Evolutionary conservation across 768 basidiomycete species (phyloP).

Genomic region (Termitomyces sp.): DNA sequence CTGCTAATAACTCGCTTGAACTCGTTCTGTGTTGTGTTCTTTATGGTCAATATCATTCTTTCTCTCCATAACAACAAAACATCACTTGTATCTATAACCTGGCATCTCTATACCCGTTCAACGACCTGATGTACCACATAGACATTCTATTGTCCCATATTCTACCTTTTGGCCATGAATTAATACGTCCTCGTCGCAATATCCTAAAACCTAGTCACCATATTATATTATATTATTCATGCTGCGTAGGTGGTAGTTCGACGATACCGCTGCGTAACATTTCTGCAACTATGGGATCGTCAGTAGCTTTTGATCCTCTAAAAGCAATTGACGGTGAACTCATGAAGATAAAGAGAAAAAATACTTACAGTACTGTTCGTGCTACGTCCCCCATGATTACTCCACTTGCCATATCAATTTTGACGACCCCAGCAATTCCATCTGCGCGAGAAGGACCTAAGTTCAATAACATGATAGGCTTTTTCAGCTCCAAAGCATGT

Average conservation of each 20-base stretch:
- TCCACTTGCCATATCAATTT: conserved; percentile 75
- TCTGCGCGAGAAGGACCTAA: conserved; percentile 89
- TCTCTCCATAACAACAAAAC: not conserved
- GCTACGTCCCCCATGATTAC: conserved; percentile 67
- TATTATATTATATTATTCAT: conserved; percentile 8
- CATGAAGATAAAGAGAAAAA: not conserved
- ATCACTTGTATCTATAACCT: not conserved
- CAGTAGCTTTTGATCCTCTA: conserved; percentile 39
- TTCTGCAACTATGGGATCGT: conserved; percentile 39
- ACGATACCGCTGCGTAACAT: conserved; percentile 59
- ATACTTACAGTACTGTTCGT: conserved; percentile 51
- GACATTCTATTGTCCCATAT: not conserved
- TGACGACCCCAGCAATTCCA: conserved; percentile 56
- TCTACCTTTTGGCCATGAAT: not conserved
- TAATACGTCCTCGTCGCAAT: not conserved
- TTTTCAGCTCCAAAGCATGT: conserved; percentile 67
- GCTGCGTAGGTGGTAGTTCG: conserved; percentile 38
- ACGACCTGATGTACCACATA: not conserved
- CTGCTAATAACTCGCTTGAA: not conserved
- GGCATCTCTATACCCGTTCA: not conserved
- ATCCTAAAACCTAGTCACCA: not conserved
- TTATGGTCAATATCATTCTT: not conserved
- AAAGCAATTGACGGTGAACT: conserved; percentile 3
- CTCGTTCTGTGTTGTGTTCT: not conserved
- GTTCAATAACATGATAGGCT: conserved; percentile 80